Percentiles rank a stretch among this genome's conserved stretches.
phyloP scores from a whole-genome alignment of 345 rosid genomes.

The Gossypium raimondii region DNA sequence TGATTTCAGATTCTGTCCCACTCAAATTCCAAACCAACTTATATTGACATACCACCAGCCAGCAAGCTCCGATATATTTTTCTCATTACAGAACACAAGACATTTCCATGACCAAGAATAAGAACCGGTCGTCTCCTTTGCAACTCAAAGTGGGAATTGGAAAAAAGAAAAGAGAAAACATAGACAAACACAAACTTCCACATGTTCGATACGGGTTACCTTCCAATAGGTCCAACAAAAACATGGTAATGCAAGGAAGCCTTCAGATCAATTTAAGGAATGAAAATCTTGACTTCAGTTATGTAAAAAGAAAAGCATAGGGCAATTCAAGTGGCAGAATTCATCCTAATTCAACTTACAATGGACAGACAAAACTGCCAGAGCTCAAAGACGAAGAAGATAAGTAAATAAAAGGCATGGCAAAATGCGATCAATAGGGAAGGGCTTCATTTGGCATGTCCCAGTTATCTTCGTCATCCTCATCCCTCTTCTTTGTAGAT shows the following conservation, averaged over 20 bases:
- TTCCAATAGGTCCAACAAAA: neutral
- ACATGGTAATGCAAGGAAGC: neutral
- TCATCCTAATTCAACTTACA: conserved; percentile 25
- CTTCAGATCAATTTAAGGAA: conserved; percentile 1
- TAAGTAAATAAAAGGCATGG: conserved; percentile 17
- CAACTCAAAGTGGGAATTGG: neutral
- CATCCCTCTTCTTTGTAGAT: conserved; percentile 36
- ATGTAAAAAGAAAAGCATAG: conserved; percentile 2
- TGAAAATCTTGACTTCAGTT: conserved; percentile 11
- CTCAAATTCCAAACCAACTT: neutral
- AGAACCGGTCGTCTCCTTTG: neutral
- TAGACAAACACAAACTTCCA: neutral
- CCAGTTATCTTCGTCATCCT: conserved; percentile 80
- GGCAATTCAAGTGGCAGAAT: conserved; percentile 19
- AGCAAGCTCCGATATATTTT: neutral
- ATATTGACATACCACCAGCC: neutral
- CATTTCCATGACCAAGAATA: neutral
- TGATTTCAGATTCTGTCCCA: neutral
- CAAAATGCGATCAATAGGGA: conserved; percentile 34
- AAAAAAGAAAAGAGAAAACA: neutral
- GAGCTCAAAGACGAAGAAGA: conserved; percentile 17
- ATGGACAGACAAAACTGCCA: conserved; percentile 14
- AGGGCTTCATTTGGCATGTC: conserved; percentile 64
- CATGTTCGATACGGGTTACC: neutral
- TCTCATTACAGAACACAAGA: conserved; percentile 5